Evolutionary conservation across 306 rosid genomes (phyloP).

Genomic region (Prunus dulcis): DNA sequence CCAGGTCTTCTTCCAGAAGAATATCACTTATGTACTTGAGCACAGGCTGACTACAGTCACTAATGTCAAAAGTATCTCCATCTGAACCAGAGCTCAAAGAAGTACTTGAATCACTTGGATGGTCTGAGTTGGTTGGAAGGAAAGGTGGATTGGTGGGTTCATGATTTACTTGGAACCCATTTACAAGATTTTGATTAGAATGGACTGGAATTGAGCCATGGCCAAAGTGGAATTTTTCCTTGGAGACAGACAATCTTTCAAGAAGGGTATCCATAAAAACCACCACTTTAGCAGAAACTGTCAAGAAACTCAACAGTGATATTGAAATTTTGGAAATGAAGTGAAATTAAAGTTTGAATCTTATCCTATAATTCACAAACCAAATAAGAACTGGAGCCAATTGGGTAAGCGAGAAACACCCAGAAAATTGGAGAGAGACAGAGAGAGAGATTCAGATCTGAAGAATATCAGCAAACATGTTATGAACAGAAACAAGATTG

Average conservation of each 20-base stretch:
- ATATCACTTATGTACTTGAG: constrained; percentile 34
- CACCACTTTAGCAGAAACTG: background rate
- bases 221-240: constrained; percentile 35
- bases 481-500: background rate
- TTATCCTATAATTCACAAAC: background rate
- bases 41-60: constrained; percentile 27
- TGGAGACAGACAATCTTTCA: constrained; percentile 23
- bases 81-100: constrained; percentile 28
- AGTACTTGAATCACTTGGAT: constrained; percentile 12
- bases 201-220: constrained; percentile 25
- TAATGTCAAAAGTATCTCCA: constrained; percentile 26
- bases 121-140: constrained; percentile 8
- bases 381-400: background rate
- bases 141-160: constrained; percentile 16
- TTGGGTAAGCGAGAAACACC: background rate
- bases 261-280: constrained; percentile 30
- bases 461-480: background rate
- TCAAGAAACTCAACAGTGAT: background rate
- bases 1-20: constrained; percentile 34
- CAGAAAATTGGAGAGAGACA: background rate
- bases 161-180: constrained; percentile 34
- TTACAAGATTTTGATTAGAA: constrained; percentile 22
- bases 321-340: background rate
- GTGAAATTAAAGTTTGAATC: background rate
- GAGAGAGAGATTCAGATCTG: background rate